A percentile compares a stretch with the other conserved stretches of the same genome.
These are phyloP conservation scores for Thuidium tamariscinum DNA, from an alignment of 225 moss, liverwort and hornwort genomes.

Conservation along the genomic window DNA sequence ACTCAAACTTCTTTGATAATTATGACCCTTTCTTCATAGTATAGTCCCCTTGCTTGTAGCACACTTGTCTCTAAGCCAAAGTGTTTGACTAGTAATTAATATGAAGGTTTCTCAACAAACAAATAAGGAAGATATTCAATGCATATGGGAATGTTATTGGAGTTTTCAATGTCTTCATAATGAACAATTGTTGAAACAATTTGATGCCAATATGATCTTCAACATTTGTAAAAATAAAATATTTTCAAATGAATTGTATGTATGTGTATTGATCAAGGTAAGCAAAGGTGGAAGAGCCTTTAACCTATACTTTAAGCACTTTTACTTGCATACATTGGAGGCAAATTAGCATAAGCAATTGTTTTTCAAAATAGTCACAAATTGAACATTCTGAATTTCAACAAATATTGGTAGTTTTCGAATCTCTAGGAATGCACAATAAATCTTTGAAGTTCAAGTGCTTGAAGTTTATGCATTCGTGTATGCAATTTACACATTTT, in stretches of 20 bases:
- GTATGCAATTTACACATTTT: background rate
- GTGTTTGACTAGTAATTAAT: background rate
- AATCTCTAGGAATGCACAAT: background rate
- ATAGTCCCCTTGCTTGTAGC: background rate
- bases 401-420: background rate
- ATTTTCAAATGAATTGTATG: background rate
- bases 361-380: background rate
- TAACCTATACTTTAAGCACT: too few relatives aligned
- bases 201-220: background rate
- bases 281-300: background rate
- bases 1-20: too few relatives aligned
- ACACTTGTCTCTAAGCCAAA: background rate
- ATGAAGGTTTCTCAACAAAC: accelerated
- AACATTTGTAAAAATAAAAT: background rate
- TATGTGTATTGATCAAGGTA: background rate
- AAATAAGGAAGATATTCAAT: accelerated
- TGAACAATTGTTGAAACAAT: background rate
- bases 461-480: background rate
- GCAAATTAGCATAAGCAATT: background rate
- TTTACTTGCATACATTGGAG: accelerated
- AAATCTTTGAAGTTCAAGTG: background rate
- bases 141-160: accelerated
- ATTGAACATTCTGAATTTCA: background rate
- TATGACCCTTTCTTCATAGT: too few relatives aligned
- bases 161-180: background rate